Conservation (phyloP, 768 basidiomycete genomes). For the Pluteus cervinus region DNA sequence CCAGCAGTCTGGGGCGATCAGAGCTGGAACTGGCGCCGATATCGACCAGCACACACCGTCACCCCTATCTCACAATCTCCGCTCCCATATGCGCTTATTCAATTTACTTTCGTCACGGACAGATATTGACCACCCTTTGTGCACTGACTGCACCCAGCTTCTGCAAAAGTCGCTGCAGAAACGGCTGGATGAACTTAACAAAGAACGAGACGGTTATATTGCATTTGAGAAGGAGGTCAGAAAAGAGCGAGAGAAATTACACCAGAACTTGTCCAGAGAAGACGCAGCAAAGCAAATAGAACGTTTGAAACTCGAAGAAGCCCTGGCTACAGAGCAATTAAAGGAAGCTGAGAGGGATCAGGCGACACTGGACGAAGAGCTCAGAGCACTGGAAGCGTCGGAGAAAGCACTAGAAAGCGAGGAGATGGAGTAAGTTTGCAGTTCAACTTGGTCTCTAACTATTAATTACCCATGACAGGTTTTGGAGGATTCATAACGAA, state of each 20-base stretch:
- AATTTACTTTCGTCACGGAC: slow-evolving; percentile 71
- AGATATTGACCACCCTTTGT: slow-evolving; percentile 89
- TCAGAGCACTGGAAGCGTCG: slow-evolving; percentile 65
- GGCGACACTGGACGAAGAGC: slow-evolving; percentile 67
- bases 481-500: slow-evolving; percentile 77
- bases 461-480: slow-evolving; percentile 37
- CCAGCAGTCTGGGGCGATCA: slow-evolving; percentile 36
- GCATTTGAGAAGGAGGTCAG: slow-evolving; percentile 86
- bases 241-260: slow-evolving; percentile 73
- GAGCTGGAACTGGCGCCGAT: no score
- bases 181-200: slow-evolving; percentile 85
- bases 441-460: neutral
- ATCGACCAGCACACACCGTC: slow-evolving; percentile 61
- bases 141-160: slow-evolving; percentile 88
- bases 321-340: slow-evolving; percentile 65
- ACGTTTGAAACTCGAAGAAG: slow-evolving; percentile 64
- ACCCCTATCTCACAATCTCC: slow-evolving; percentile 72
- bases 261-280: slow-evolving; percentile 51
- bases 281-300: slow-evolving; percentile 72
- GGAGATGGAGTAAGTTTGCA: slow-evolving; percentile 66
- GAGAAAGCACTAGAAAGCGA: slow-evolving; percentile 76
- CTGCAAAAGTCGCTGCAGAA: slow-evolving; percentile 69
- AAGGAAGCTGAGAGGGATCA: slow-evolving; percentile 73
- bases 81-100: slow-evolving; percentile 69
- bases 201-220: slow-evolving; percentile 88